phyloP scores from a whole-genome alignment of 768 basidiomycete species.

The Amanita muscaria region DNA sequence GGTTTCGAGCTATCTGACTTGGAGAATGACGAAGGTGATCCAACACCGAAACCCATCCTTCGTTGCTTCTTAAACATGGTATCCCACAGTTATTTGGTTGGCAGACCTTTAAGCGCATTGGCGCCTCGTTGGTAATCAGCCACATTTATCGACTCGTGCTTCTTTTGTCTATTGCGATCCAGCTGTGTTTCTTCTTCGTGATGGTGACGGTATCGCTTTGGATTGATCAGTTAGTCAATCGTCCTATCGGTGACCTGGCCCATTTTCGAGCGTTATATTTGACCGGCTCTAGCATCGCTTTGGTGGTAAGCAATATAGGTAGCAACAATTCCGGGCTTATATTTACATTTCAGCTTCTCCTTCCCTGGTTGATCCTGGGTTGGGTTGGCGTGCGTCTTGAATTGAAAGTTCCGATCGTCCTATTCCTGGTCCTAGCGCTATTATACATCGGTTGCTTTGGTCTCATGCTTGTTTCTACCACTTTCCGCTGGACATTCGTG shows the following conservation, averaged over 20 bases:
- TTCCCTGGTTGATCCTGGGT: constrained; percentile 69
- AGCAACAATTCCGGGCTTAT: background rate
- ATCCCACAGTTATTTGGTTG: constrained; percentile 57
- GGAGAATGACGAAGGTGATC: constrained; percentile 63
- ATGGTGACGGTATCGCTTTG: constrained; percentile 59
- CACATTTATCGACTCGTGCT: constrained; percentile 68
- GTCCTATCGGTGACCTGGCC: constrained; percentile 48
- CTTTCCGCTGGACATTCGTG: constrained; percentile 70
- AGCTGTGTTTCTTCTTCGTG: constrained; percentile 75
- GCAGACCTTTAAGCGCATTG: constrained; percentile 84
- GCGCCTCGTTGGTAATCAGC: constrained; percentile 66
- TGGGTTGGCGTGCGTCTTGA: constrained; percentile 74
- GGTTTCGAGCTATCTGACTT: constrained; percentile 56
- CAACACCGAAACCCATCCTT: background rate
- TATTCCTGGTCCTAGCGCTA: constrained; percentile 53
- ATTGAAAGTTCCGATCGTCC: constrained; percentile 43
- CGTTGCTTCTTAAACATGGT: background rate
- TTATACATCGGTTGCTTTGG: constrained; percentile 63
- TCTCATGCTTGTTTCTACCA: constrained; percentile 60
- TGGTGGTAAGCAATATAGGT: constrained; percentile 38
- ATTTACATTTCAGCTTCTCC: constrained; percentile 37
- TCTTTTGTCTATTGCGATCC: constrained; percentile 60
- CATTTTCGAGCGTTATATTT: constrained; percentile 41
- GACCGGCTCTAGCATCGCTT: constrained; percentile 43
- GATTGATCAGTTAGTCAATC: constrained; percentile 70